Percentiles rank a stretch among this genome's conserved stretches.
These are phyloP conservation scores for Fusarium temperatum DNA, from an alignment of 2,329 filamentous ascomycete species.

Conservation along the genomic window DNA sequence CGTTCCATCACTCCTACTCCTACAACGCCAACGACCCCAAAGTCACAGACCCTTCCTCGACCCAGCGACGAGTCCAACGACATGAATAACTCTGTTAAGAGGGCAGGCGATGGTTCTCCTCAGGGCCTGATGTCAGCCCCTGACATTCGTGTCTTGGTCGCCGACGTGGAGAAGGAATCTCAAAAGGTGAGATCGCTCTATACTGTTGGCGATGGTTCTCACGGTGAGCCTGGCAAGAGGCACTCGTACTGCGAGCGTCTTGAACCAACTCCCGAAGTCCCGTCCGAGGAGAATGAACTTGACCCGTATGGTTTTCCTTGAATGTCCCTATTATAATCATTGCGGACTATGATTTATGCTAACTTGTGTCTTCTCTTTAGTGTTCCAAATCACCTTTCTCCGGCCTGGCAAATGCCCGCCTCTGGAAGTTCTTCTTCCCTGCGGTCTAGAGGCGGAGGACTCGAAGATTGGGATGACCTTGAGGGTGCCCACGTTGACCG, in stretches of 20 bases:
- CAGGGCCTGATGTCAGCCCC: conserved; percentile 47
- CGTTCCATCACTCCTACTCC: conserved; percentile 21
- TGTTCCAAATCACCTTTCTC: conserved; percentile 44
- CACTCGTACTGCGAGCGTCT: conserved; percentile 59
- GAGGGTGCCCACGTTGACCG: conserved; percentile 70
- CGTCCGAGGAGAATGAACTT: conserved; percentile 61
- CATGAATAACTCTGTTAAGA: conserved; percentile 30
- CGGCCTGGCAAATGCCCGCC: conserved; percentile 49
- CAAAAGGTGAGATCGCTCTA: conserved; percentile 75
- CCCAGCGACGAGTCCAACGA: conserved; percentile 39
- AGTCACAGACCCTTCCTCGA: conserved; percentile 34
- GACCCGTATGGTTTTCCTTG: conserved; percentile 67
- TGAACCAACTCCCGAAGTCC: conserved; percentile 60
- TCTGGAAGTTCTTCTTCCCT: conserved; percentile 57
- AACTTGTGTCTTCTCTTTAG: conserved; percentile 39
- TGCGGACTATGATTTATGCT: conserved; percentile 43
- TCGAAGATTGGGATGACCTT: conserved; percentile 75
- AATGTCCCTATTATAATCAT: conserved; percentile 36
- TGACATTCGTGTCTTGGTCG: conserved; percentile 62
- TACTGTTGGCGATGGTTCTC: conserved; percentile 63
- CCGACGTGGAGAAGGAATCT: conserved; percentile 69
- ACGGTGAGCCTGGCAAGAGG: conserved; percentile 62
- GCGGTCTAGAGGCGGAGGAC: conserved; percentile 59
- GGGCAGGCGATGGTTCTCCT: conserved; percentile 19
- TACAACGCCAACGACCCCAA: conserved; percentile 37